These are phyloP conservation scores for Sambucus nigra DNA, from an alignment of 129 eudicot genomes.

Conservation along the genomic window DNA sequence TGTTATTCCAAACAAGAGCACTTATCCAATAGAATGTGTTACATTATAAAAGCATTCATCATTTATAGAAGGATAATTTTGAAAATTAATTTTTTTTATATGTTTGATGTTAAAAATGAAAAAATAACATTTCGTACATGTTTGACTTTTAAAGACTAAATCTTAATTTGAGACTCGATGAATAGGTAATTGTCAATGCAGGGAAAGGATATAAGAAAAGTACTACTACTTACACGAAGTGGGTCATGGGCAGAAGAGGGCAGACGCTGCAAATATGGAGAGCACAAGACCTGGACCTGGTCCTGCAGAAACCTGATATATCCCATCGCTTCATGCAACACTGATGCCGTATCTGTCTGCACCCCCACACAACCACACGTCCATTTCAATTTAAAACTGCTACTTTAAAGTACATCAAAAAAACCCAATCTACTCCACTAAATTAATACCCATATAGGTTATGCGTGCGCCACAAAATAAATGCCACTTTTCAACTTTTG, in stretches of 20 bases:
- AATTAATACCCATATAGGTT: too few species aligned
- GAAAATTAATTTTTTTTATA: background rate
- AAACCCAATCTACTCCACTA: too few species aligned
- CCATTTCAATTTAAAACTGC: background rate
- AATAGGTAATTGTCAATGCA: background rate
- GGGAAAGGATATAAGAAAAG: background rate
- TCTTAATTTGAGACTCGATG: background rate
- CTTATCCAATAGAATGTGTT: too few species aligned
- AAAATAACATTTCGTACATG: background rate
- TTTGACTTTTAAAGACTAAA: background rate
- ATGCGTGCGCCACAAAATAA: background rate
- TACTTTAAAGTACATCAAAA: too few species aligned
- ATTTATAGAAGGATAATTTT: too few species aligned
- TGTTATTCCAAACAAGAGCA: too few species aligned
- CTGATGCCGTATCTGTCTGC: conserved; percentile 92
- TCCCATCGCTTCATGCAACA: conserved; percentile 78
- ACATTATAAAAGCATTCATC: too few species aligned
- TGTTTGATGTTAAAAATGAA: background rate
- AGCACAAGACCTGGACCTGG: conserved; percentile 77
- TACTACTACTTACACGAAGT: conserved; percentile 3
- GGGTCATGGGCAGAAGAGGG: conserved; percentile 21
- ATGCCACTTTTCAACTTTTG: background rate
- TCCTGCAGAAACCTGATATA: conserved; percentile 83
- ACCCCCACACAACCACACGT: background rate
- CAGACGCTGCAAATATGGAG: conserved; percentile 59